These are phyloP conservation scores for Avena atlantica DNA, from an alignment of 176 grass and related monocot genomes.

Conservation along the genomic window DNA sequence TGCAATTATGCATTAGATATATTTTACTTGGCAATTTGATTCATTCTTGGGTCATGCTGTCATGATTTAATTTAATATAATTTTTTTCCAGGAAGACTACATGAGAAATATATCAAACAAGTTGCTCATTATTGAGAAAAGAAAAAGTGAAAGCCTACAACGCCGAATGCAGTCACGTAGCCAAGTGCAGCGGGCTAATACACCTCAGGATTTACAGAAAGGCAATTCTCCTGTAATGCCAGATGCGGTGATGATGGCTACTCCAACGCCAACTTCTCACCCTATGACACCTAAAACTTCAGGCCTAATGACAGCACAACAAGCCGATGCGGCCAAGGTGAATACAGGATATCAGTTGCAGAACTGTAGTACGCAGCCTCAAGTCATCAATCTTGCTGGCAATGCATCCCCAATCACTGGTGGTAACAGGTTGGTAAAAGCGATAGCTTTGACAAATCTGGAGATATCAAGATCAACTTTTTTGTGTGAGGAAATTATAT, in stretches of 20 bases:
- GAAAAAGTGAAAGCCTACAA: neutral
- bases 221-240: conserved; percentile 7
- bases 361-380: conserved; percentile 10
- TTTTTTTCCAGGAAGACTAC: conserved; percentile 25
- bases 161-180: neutral
- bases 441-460: neutral
- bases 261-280: neutral
- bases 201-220: conserved; percentile 11
- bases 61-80: neutral
- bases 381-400: neutral
- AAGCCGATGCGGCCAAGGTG: neutral
- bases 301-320: neutral
- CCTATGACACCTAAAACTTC: conserved; percentile 7
- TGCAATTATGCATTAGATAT: neutral
- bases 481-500: neutral
- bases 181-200: neutral
- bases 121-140: neutral
- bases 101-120: conserved; percentile 22
- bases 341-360: neutral
- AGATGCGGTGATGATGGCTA: neutral
- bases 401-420: neutral
- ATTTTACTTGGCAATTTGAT: neutral
- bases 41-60: neutral
- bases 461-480: conserved; percentile 2
- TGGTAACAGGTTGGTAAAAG: neutral